phyloP scores from a whole-genome alignment of 495 filamentous ascomycete genomes.

The Astrothelium macrocarpum region DNA sequence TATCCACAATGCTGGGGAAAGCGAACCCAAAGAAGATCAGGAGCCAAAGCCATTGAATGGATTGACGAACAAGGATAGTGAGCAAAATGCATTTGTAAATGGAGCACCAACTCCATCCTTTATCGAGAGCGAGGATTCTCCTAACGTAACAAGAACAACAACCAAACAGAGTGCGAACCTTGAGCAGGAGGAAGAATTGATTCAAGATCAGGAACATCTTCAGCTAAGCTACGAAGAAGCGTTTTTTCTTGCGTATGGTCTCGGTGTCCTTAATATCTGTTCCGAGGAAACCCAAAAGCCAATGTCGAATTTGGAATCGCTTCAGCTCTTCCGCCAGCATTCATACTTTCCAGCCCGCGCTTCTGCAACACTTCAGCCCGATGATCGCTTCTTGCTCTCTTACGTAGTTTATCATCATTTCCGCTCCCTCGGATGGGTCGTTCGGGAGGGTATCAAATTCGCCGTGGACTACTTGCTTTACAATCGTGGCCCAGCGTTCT shows the following conservation, averaged over 20 bases:
- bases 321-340: constrained; percentile 54
- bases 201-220: constrained; percentile 78
- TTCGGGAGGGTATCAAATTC: constrained; percentile 89
- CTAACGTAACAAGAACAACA: no score
- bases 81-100: no score
- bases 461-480: constrained; percentile 90
- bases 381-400: constrained; percentile 76
- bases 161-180: neutral
- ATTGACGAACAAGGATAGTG: no score
- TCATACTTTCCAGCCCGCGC: constrained; percentile 59
- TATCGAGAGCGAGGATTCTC: neutral
- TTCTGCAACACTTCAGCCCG: constrained; percentile 34
- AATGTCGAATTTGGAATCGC: constrained; percentile 40
- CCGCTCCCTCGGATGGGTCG: constrained; percentile 92
- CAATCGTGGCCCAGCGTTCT: constrained; percentile 86
- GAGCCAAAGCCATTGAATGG: neutral
- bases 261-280: constrained; percentile 65
- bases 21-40: neutral
- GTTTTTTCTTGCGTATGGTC: constrained; percentile 77
- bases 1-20: neutral
- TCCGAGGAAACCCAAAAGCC: constrained; percentile 28
- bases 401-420: constrained; percentile 95
- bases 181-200: constrained; percentile 12
- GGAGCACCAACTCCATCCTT: no score
- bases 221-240: constrained; percentile 85